Percentiles rank a stretch among this genome's conserved stretches.
Conservation (phyloP, 768 basidiomycete species). For the Amanita subjunquillea region DNA sequence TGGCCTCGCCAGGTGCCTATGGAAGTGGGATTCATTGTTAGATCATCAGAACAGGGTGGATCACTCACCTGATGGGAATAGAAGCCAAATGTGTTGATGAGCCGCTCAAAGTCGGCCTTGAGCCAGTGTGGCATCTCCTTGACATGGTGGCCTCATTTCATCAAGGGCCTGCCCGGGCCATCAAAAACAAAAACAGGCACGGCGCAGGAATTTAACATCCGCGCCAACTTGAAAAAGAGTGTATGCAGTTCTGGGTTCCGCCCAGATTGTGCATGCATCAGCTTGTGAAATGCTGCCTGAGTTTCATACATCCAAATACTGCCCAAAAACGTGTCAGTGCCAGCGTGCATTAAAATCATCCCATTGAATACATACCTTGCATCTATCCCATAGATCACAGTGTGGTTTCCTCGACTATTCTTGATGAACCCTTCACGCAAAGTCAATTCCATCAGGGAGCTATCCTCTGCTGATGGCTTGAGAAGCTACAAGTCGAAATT, state of each 20-base stretch:
- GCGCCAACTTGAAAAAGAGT: background rate
- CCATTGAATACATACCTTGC: background rate
- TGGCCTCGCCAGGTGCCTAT: background rate
- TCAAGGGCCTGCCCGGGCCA: constrained; percentile 69
- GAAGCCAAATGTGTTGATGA: background rate
- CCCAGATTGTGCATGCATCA: background rate
- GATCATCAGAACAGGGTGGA: background rate
- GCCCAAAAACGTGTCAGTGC: background rate
- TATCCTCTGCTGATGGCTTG: too few species aligned
- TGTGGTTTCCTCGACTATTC: background rate
- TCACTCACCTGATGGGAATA: constrained; percentile 14
- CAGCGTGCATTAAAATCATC: too few species aligned
- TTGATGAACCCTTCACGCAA: background rate
- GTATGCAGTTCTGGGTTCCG: background rate
- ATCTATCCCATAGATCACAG: background rate
- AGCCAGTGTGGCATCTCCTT: background rate
- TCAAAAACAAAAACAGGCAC: constrained; percentile 90
- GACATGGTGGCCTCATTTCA: constrained; percentile 65
- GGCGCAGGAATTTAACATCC: constrained; percentile 63
- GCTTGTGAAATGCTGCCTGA: background rate
- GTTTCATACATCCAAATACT: background rate
- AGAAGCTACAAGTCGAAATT: too few species aligned
- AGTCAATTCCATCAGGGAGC: too few species aligned
- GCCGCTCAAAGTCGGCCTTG: background rate
- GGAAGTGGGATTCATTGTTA: too few species aligned